Conservation (phyloP, 1,284 basidiomycete genomes). For the Leccinum solheimii region DNA sequence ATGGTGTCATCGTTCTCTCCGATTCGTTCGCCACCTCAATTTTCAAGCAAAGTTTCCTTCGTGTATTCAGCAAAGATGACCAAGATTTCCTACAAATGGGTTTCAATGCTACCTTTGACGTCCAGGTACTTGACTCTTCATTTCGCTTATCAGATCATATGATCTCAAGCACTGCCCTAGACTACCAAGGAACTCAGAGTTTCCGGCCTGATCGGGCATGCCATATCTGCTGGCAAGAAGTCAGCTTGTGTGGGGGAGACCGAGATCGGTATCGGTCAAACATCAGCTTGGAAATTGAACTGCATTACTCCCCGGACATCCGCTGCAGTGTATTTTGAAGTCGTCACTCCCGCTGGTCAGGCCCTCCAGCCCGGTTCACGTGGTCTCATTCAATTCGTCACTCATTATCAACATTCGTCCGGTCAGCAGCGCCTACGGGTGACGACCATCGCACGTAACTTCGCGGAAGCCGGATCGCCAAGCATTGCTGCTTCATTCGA, state of each 20-base stretch:
- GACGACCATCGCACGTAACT: constrained; percentile 95
- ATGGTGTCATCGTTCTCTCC: constrained; percentile 94
- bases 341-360: constrained; percentile 98
- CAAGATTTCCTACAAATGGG: constrained; percentile 95
- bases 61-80: constrained; percentile 93
- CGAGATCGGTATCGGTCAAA: constrained; percentile 98
- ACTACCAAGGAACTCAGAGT: constrained; percentile 99
- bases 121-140: constrained; percentile 62
- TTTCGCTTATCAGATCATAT: background rate
- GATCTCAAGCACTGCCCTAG: constrained; percentile 40
- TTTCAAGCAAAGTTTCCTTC: constrained; percentile 97
- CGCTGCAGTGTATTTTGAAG: constrained; percentile 96
- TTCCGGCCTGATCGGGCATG: constrained; percentile 96
- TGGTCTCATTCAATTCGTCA: constrained; percentile 97
- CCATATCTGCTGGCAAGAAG: constrained; percentile 96
- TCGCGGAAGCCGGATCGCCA: constrained; percentile 95
- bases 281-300: constrained; percentile 99
- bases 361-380: constrained; percentile 89
- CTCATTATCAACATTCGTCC: constrained; percentile 97
- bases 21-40: constrained; percentile 99
- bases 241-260: constrained; percentile 97
- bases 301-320: constrained; percentile 87
- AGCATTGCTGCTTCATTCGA: constrained; percentile 95
- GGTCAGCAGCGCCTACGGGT: constrained; percentile 94
- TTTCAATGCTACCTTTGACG: constrained; percentile 98